Evolutionary conservation across 768 basidiomycete genomes (phyloP).

Genomic region (Cyathus striatus): DNA sequence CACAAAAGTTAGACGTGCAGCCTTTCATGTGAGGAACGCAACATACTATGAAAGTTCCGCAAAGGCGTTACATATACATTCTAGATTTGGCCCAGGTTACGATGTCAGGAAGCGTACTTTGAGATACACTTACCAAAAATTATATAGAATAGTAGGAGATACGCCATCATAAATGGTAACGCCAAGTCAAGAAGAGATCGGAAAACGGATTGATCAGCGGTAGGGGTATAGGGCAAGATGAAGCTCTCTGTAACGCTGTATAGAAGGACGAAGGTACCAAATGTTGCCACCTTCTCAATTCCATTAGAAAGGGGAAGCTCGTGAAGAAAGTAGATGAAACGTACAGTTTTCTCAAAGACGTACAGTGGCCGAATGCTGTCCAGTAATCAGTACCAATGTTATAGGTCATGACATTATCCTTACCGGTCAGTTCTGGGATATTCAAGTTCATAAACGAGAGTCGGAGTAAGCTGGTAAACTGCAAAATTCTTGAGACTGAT

Average conservation of each 20-base stretch:
- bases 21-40: not conserved
- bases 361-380: constrained; percentile 71
- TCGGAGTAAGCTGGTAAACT: constrained; percentile 84
- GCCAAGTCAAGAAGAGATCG: constrained; percentile 81
- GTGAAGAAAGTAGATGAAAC: not conserved
- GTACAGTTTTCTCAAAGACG: constrained; percentile 67
- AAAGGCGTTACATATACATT: constrained; percentile 95
- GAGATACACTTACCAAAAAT: constrained; percentile 58
- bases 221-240: constrained; percentile 80
- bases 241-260: constrained; percentile 92
- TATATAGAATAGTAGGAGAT: constrained; percentile 81
- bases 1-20: constrained; percentile 5
- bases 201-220: constrained; percentile 63
- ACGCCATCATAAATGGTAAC: constrained; percentile 90
- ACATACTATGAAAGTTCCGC: constrained; percentile 86
- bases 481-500: constrained; percentile 78
- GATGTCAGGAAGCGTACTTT: not conserved
- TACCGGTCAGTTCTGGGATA: constrained; percentile 88
- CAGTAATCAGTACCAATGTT: not conserved
- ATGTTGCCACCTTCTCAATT: constrained; percentile 70
- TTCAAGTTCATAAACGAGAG: constrained; percentile 93
- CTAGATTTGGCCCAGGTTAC: constrained; percentile 44
- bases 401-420: constrained; percentile 12
- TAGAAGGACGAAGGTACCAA: constrained; percentile 93
- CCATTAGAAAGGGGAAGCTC: no score